A percentile compares a stretch with the other conserved stretches of the same genome.
These are phyloP conservation scores for Fusarium devonianum DNA, from an alignment of 2,329 filamentous ascomycete genomes.

Conservation along the genomic window DNA sequence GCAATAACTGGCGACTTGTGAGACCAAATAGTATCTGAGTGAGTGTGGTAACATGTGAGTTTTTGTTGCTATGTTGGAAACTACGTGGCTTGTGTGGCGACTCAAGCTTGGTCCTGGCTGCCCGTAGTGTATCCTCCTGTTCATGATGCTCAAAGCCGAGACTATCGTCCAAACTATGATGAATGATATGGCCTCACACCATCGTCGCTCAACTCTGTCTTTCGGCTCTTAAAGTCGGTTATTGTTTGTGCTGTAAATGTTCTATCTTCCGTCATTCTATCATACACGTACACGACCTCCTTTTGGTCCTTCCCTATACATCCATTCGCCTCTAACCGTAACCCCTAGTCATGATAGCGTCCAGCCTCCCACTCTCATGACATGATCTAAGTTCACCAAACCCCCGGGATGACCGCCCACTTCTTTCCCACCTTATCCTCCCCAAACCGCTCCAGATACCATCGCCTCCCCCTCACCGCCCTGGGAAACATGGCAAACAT, in stretches of 20 bases:
- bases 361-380: no score
- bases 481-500: constrained; percentile 88
- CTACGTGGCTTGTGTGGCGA: constrained; percentile 6
- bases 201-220: background rate
- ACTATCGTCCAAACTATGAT: background rate
- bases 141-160: background rate
- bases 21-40: no score
- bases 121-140: no score
- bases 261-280: no score
- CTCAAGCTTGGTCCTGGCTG: background rate
- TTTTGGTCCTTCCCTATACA: background rate
- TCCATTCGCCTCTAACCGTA: background rate
- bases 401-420: constrained; percentile 72
- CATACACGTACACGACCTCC: background rate
- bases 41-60: no score
- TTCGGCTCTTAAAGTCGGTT: constrained; percentile 28
- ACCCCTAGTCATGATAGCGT: no score
- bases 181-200: background rate
- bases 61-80: no score
- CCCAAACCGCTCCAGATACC: constrained; percentile 91
- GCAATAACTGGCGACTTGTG: no score
- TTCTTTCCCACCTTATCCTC: constrained; percentile 77
- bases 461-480: constrained; percentile 79
- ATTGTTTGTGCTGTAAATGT: no score
- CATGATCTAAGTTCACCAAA: no score